Conservation (phyloP, 179 eudicot species). For the Silene noctiflora region DNA sequence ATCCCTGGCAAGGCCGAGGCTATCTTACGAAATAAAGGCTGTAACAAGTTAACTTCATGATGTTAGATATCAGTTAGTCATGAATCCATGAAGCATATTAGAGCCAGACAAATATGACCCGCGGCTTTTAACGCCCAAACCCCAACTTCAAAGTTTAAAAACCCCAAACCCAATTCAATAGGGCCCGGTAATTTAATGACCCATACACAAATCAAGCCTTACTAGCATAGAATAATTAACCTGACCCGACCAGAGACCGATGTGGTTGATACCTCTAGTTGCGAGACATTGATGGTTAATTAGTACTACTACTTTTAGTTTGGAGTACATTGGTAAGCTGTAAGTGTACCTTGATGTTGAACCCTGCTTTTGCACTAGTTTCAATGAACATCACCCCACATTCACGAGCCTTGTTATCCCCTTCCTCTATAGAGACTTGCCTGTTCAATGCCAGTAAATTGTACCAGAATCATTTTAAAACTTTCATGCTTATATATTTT, state of each 20-base stretch:
- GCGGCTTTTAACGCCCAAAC: neutral
- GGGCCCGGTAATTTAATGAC: neutral
- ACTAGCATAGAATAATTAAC: too few species aligned
- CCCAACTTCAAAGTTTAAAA: too few species aligned
- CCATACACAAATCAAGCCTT: neutral
- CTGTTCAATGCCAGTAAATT: conserved; percentile 33
- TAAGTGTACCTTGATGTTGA: conserved; percentile 67
- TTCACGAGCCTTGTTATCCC: conserved; percentile 70
- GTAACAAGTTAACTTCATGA: conserved; percentile 19
- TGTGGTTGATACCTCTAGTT: neutral
- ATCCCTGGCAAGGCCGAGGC: conserved; percentile 87
- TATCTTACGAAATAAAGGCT: conserved; percentile 84
- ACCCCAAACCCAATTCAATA: neutral
- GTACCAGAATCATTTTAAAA: neutral
- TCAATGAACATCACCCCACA: conserved; percentile 72
- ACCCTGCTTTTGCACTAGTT: conserved; percentile 93
- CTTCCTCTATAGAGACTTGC: conserved; percentile 92
- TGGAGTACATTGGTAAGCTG: neutral
- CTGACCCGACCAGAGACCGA: neutral
- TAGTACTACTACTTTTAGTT: neutral
- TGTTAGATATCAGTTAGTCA: neutral
- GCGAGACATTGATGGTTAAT: neutral
- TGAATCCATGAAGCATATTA: neutral
- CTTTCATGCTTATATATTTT: neutral
- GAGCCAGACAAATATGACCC: neutral